phyloP scores from a whole-genome alignment of 2,329 filamentous ascomycete species.

The Aspergillus vadensis region DNA sequence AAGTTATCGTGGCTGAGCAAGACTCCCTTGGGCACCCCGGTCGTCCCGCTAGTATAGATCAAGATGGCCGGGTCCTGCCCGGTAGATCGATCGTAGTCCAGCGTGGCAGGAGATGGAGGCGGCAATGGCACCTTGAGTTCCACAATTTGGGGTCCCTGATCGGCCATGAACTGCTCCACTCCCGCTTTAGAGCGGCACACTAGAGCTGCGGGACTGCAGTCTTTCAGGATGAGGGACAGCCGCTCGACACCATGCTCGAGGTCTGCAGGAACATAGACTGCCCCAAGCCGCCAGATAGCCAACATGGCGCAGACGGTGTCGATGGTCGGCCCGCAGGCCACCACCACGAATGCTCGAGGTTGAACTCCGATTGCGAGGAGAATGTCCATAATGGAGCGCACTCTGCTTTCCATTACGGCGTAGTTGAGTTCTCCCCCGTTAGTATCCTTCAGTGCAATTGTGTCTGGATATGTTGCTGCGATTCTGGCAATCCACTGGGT shows the following conservation, averaged over 20 bases:
- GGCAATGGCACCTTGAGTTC: too few species aligned
- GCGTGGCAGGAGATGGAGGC: background rate
- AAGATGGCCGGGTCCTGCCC: background rate
- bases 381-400: background rate
- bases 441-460: background rate
- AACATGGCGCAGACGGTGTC: background rate
- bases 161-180: background rate
- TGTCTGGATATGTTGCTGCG: too few species aligned
- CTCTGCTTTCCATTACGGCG: background rate
- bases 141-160: background rate
- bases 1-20: conserved; percentile 9
- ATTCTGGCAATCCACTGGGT: too few species aligned
- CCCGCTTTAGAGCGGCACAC: background rate
- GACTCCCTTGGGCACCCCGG: conserved; percentile 21
- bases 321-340: background rate
- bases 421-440: background rate
- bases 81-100: background rate
- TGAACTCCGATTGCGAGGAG: too few species aligned
- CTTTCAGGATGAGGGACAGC: background rate
- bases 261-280: background rate
- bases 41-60: conserved; percentile 20
- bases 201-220: background rate
- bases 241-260: background rate
- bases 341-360: too few species aligned
- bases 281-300: background rate